Base-by-base conservation (phyloP, 2,329 filamentous ascomycete genomes). In the Leptographium lundbergii region DNA sequence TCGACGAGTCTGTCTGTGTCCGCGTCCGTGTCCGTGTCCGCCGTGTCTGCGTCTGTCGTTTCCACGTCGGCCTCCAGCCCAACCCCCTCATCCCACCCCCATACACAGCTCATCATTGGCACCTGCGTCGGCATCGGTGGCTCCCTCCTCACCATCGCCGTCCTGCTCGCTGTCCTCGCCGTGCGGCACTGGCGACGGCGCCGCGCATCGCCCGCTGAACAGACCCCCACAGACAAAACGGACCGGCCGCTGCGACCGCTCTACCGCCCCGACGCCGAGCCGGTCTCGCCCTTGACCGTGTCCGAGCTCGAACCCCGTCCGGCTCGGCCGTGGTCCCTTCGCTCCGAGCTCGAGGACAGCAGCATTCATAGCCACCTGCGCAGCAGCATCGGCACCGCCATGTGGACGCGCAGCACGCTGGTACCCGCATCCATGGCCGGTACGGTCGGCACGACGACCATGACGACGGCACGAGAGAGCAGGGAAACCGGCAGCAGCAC, bases 61-160 rank as follows among this genome's bases (percentile, higher is more conserved):
- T n/a, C n/a, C n/a, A 47, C 34, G 19, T 25, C 59, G 5, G 39
- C 45, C 7, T 14, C 36, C 13, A 32, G 55, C 11, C n/a, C 56
- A 2, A 39, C 39, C 2, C 27, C 24, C 11, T 3, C 57, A 45
- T 36, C 36, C 3, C 56, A 65, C n/a, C 58, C 68, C 56, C 67
- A 61, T 36, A 60, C 63, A 3, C 60, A 63, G 14, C 64, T 65
- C 24, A 69, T 67, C 56, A 62, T 62, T 17, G 63, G 63, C 36
- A 47, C 61, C 19, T 52, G 55, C 39, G 58, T 54, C 45, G 60
- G 59, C 32, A 19, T 60, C 17, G 61, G 57, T 17, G 51, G 34
- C 27, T 27, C 56, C 4, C 24, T 57, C 2, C 19, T 59, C 1
- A 42, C 36, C 1, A 17, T 57, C 22, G 34, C 61, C 24, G 17